Evolutionary conservation across 306 rosid species (phyloP).

Genomic region (Lathyrus oleraceus): DNA sequence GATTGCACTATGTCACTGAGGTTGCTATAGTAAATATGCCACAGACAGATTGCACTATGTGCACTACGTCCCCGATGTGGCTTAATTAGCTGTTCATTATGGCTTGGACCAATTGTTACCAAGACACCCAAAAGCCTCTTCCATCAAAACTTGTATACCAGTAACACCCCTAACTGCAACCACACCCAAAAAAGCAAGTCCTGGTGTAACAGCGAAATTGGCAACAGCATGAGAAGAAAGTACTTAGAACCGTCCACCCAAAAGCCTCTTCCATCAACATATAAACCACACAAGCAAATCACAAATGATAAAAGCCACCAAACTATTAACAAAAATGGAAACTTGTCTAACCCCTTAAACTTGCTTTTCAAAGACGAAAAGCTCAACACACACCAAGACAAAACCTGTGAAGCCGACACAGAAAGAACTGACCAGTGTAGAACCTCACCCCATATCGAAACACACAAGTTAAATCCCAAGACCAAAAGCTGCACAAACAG

Average conservation of each 20-base stretch:
- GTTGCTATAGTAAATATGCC: no score
- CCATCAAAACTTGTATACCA: conserved; percentile 59
- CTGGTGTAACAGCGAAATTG: conserved; percentile 72
- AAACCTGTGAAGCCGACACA: conserved; percentile 61
- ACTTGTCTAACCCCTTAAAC: conserved; percentile 63
- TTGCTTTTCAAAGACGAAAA: conserved; percentile 71
- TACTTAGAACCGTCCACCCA: conserved; percentile 49
- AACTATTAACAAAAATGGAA: conserved; percentile 65
- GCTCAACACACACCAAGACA: conserved; percentile 79
- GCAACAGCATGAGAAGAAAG: conserved; percentile 58
- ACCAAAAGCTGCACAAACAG: conserved; percentile 68
- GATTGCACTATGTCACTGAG: no score
- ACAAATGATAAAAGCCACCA: conserved; percentile 83
- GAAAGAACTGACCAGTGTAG: conserved; percentile 51
- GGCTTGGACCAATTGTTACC: no score
- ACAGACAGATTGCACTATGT: no score
- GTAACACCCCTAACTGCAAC: conserved; percentile 71
- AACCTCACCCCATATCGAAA: conserved; percentile 47
- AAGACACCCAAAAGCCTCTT: no score
- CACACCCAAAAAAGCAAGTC: conserved; percentile 68
- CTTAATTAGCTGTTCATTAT: no score
- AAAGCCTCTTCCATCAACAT: conserved; percentile 72
- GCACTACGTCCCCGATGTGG: no score
- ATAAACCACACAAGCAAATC: conserved; percentile 64
- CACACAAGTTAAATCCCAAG: conserved; percentile 72